Evolutionary conservation across 768 basidiomycete species (phyloP).

Genomic region (Hygrophoropsis aurantiaca): DNA sequence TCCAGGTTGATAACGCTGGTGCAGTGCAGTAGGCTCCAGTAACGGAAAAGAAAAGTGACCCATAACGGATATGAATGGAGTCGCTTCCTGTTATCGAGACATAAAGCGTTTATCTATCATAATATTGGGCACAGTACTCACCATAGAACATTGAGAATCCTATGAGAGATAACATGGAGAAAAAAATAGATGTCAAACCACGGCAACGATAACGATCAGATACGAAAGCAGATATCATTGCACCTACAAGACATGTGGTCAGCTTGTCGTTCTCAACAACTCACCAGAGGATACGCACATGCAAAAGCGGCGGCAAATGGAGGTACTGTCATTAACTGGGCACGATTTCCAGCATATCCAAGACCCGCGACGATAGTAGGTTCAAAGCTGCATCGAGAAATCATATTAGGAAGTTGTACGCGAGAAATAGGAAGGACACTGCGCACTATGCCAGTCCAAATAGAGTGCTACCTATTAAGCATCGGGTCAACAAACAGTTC

Average conservation of each 20-base stretch:
- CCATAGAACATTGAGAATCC: slow-evolving; percentile 61
- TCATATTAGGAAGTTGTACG: slow-evolving; percentile 44
- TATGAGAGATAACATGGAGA: slow-evolving; percentile 40
- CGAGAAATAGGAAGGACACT: slow-evolving; percentile 9
- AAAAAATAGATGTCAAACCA: slow-evolving; percentile 45
- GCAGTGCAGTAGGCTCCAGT: slow-evolving; percentile 53
- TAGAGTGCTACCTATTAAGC: slow-evolving; percentile 13
- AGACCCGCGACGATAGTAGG: slow-evolving; percentile 69
- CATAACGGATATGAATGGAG: slow-evolving; percentile 47
- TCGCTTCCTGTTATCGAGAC: slow-evolving; percentile 10
- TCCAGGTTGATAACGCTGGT: slow-evolving; percentile 57
- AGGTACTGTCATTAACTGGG: slow-evolving; percentile 64
- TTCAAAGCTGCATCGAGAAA: slow-evolving; percentile 54
- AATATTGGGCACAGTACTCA: slow-evolving; percentile 19
- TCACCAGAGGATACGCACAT: slow-evolving; percentile 30
- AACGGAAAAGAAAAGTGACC: slow-evolving; percentile 54
- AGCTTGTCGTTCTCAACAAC: neutral
- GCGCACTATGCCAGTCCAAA: slow-evolving; percentile 24
- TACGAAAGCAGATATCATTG: slow-evolving; percentile 41
- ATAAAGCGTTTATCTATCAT: neutral
- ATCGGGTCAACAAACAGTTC: neutral
- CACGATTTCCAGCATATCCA: slow-evolving; percentile 51
- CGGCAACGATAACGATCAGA: slow-evolving; percentile 56
- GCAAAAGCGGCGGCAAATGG: slow-evolving; percentile 53
- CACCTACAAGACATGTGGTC: slow-evolving; percentile 27